Conservation (phyloP, 108 stramenopile genomes). For the Aurantiochytrium sp. region DNA sequence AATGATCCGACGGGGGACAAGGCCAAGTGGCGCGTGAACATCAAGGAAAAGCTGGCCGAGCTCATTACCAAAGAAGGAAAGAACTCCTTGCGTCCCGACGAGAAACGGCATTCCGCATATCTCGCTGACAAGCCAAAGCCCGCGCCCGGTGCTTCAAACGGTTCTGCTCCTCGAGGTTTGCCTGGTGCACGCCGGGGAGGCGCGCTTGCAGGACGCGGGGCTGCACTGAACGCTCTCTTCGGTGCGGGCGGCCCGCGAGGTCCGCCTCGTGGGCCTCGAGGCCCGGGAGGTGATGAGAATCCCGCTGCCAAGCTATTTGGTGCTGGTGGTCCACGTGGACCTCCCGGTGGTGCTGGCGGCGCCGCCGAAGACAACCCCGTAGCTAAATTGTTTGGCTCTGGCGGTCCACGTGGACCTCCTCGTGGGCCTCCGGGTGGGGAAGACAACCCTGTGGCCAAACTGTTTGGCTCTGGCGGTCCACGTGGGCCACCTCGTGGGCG, state of each 20-base stretch:
- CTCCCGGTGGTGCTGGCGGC: no score
- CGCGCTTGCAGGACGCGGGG: no score
- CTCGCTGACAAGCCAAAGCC: background rate
- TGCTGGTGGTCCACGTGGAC: background rate
- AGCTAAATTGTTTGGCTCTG: background rate
- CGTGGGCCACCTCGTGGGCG: background rate
- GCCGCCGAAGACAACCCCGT: background rate
- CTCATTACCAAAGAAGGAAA: background rate
- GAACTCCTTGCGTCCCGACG: background rate
- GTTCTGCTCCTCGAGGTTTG: background rate
- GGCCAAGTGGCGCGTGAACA: background rate
- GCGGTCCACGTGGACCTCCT: background rate
- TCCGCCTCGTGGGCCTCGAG: background rate
- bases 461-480: no score
- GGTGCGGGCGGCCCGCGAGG: background rate
- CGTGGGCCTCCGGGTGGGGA: background rate
- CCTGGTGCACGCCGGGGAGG: no score
- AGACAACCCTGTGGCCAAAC: background rate
- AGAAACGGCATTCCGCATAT: background rate
- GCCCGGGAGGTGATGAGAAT: background rate
- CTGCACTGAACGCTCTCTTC: no score
- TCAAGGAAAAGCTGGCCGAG: background rate
- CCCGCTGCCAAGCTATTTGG: background rate
- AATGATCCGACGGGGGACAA: background rate
- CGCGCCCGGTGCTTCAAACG: background rate